Evolutionary conservation across 306 rosid genomes (phyloP).

Genomic region (Glycine latifolia): DNA sequence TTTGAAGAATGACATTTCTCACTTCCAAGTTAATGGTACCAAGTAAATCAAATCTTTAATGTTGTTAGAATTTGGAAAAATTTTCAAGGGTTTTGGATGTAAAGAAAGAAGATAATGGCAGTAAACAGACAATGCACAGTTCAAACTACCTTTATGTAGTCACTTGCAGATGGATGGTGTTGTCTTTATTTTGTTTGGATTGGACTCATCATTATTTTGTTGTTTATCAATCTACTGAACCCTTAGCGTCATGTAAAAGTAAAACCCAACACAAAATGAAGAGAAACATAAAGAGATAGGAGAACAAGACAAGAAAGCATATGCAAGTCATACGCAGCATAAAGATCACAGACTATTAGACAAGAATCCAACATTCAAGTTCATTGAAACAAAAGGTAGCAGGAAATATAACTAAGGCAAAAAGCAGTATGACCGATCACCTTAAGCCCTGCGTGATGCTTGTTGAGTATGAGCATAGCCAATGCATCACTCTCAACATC

Average conservation of each 20-base stretch:
- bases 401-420: slow-evolving; percentile 30
- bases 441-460: slow-evolving; percentile 93
- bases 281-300: background rate
- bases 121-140: slow-evolving; percentile 12
- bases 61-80: background rate
- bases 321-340: slow-evolving; percentile 14
- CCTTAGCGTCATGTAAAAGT: slow-evolving; percentile 2
- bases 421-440: slow-evolving; percentile 53
- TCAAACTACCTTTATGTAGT: slow-evolving; percentile 8
- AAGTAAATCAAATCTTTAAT: background rate
- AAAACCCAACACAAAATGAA: slow-evolving; percentile 18
- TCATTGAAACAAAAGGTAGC: background rate
- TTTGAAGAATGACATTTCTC: background rate
- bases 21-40: background rate
- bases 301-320: slow-evolving; percentile 23
- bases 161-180: background rate
- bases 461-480: slow-evolving; percentile 95
- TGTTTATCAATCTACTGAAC: slow-evolving; percentile 4
- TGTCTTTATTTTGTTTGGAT: slow-evolving; percentile 8
- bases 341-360: slow-evolving; percentile 11
- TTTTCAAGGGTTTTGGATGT: background rate
- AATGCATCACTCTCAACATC: slow-evolving; percentile 93
- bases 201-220: background rate
- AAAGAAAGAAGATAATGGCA: slow-evolving; percentile 7
- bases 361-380: slow-evolving; percentile 14